Base-by-base conservation (phyloP, 345 rosid species). In the Eucalyptus polybractea region DNA sequence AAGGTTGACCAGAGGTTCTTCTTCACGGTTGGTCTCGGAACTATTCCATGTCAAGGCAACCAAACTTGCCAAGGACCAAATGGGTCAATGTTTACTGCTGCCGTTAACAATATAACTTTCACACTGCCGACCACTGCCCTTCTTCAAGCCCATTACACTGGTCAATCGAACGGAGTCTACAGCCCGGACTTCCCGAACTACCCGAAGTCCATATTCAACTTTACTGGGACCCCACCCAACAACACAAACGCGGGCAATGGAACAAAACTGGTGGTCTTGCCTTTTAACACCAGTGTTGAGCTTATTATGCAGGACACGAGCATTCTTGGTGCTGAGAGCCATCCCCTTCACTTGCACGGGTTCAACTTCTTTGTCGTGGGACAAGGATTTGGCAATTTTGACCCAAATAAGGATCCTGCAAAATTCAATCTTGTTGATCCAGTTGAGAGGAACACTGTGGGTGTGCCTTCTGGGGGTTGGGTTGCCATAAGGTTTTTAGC, bases 241-340 rank as follows among this genome's bases (percentile, higher is more conserved):
- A 93, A 94, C n/a, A 94, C 96, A 4, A 94, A 91, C 92, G 96
- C 92, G 49, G 92, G 93, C 90, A 93, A 91, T 19, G 96, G 95
- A 51, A 96, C 97, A 69, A 96, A 93, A 91, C 56, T 93, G 65
- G 92, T 94, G 91, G 95, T 93, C 89, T 91, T 96, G 85, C 95
- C 93, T 72, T 96, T 83, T 60, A 94, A 95, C 93, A 91, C 94
- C 9, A 93, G 92, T 37, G 95, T 95, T 19, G 96, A 96, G 95
- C 91, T 94, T 22, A 92, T 95, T 53, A 51, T 95, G 95, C 96
- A 95, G 89, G 97, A 93, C 91, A 95, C 97, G 19, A 94, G 95
- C 93, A 95, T 94, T 87, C 95, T 96, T 27, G 95, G 96, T 25
- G 95, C 94, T 14, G 98, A 96, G 91, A 96, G 96, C 92, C 97